phyloP scores from a whole-genome alignment of 805 yeast genomes.

The Ogataea pignaliae region DNA sequence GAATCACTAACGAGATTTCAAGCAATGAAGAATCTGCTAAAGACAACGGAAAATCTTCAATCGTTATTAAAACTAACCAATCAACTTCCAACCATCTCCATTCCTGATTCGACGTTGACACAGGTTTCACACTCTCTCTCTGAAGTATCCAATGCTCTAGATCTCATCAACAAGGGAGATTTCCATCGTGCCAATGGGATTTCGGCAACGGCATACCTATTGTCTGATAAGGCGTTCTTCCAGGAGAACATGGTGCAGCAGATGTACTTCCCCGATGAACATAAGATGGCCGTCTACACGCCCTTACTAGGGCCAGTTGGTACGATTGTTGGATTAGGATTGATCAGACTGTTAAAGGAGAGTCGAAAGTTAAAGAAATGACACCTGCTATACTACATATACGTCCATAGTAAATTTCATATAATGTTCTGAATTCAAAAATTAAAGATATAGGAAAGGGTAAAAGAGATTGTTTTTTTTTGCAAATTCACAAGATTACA shows the following conservation, averaged over 20 bases:
- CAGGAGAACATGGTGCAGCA: constrained; percentile 95
- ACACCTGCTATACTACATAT: neutral
- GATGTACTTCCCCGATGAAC: constrained; percentile 92
- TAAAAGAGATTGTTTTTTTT: neutral
- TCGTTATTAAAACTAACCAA: constrained; percentile 68
- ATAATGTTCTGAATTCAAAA: neutral
- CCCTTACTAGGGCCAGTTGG: constrained; percentile 86
- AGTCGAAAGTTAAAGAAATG: neutral
- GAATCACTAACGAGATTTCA: constrained; percentile 63
- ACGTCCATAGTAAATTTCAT: too few relatives aligned
- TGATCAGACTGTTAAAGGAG: constrained; percentile 34
- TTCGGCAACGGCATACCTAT: constrained; percentile 50
- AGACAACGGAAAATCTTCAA: constrained; percentile 63
- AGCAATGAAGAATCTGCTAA: constrained; percentile 51
- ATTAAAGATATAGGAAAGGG: neutral
- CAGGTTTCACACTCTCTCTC: constrained; percentile 52
- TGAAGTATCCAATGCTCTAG: constrained; percentile 35
- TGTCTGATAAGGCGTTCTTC: constrained; percentile 78
- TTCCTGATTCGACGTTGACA: constrained; percentile 65
- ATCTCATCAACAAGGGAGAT: constrained; percentile 25
- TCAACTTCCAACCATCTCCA: constrained; percentile 73
- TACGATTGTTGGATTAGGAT: constrained; percentile 55
- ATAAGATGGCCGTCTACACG: constrained; percentile 87
- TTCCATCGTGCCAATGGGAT: constrained; percentile 35
- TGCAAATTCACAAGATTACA: too few relatives aligned